Evolutionary conservation across 306 rosid genomes (phyloP).

Genomic region (Gastrolobium villosum): DNA sequence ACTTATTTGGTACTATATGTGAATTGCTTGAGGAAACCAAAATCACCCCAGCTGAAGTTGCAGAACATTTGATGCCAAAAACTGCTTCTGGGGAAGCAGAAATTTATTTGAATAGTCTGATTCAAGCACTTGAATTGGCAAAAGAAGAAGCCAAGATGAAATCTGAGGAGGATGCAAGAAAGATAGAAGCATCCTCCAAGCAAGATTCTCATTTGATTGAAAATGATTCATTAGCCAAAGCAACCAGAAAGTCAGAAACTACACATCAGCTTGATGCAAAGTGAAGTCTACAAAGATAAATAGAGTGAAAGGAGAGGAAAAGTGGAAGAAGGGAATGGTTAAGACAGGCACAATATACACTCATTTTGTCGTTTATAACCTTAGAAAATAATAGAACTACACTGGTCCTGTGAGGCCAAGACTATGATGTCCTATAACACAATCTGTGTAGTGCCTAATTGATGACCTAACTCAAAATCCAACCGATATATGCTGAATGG

Average conservation of each 20-base stretch:
- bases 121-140: constrained; percentile 64
- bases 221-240: constrained; percentile 22
- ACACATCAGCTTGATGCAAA: constrained; percentile 32
- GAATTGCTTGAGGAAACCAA: constrained; percentile 52
- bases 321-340: constrained; percentile 22
- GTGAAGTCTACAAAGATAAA: constrained; percentile 19
- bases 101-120: constrained; percentile 50
- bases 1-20: constrained; percentile 49
- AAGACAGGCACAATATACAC: neutral
- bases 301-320: neutral
- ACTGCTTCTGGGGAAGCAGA: constrained; percentile 47
- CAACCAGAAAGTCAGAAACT: neutral
- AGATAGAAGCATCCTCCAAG: constrained; percentile 13
- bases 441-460: neutral
- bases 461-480: constrained; percentile 40
- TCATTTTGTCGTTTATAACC: constrained; percentile 21
- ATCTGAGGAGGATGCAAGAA: constrained; percentile 47
- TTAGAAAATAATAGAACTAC: constrained; percentile 13
- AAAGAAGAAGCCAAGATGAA: constrained; percentile 53
- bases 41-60: constrained; percentile 89
- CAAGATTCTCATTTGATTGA: constrained; percentile 32
- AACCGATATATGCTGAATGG: constrained; percentile 18
- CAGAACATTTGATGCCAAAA: constrained; percentile 88
- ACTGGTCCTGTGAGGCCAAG: neutral
- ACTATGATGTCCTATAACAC: neutral